Percentiles rank a stretch among this genome's conserved stretches.
These are phyloP conservation scores for Omphalotus olearius DNA, from an alignment of 1,284 basidiomycete species.

Conservation along the genomic window DNA sequence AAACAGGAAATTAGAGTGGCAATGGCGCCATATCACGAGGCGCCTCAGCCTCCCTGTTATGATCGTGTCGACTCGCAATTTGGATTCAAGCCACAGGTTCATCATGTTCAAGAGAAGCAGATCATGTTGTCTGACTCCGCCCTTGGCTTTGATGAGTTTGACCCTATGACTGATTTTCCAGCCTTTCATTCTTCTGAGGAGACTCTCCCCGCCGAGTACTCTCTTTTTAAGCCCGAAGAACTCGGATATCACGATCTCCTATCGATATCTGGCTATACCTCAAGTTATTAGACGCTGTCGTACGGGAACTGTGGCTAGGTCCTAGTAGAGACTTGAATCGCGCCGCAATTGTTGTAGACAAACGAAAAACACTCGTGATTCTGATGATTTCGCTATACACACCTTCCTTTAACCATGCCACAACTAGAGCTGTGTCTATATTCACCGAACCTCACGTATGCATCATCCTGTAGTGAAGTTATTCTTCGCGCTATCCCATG, in stretches of 20 bases:
- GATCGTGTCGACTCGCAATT: background rate
- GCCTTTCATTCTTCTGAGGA: background rate
- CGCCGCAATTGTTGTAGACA: too few species aligned
- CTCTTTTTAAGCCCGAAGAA: background rate
- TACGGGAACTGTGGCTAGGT: too few species aligned
- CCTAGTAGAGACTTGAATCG: too few species aligned
- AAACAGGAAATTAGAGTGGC: background rate
- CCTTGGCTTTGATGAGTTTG: background rate
- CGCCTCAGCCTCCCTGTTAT: background rate
- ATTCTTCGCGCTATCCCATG: too few species aligned
- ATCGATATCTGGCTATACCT: background rate
- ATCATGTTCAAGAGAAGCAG: background rate
- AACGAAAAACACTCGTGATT: too few species aligned
- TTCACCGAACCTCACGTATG: too few species aligned
- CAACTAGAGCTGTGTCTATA: too few species aligned
- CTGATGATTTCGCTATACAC: too few species aligned
- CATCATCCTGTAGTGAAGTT: too few species aligned
- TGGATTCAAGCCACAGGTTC: slow-evolving; percentile 2
- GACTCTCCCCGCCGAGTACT: background rate
- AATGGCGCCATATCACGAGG: background rate
- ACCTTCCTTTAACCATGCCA: background rate
- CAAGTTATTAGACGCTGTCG: too few species aligned
- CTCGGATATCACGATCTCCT: background rate
- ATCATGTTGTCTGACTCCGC: background rate
- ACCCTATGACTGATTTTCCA: too few species aligned